Base-by-base conservation (phyloP, 2,329 filamentous ascomycete genomes). In the Calycina herbarum region DNA sequence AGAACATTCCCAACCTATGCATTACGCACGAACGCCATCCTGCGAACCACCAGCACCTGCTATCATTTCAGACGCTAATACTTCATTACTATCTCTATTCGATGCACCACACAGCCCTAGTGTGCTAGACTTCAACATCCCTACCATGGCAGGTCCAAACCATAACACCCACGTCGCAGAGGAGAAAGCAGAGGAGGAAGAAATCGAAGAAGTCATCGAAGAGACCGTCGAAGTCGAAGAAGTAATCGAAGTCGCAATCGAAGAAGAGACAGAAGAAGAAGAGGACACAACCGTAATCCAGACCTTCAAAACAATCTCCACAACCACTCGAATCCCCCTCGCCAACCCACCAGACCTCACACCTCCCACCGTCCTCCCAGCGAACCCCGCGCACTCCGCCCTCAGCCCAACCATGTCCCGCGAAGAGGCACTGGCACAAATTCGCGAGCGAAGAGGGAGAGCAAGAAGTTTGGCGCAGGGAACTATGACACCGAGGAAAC, bases 381-480 rank as follows among this genome's bases (percentile, higher is more conserved):
- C 65, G 59, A 67, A 68, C 20, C 40, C 64, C 5, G 61, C 57
- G 5, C 84, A 87, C 74, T 84, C 85, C 24, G 86, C 86, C 10
- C 76, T 89, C 67, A 88, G 84, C 54, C 86, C 86, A 5, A 89
- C 87, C 48, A 87, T 89, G 85, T 86, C 86, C 31, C 83, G 91
- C 63, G 91, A 93, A 76, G 83, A 93, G 76, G 91, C 91, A 3
- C 82, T 94, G 17, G 89, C 89, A 64, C 87, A 89, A 75, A 94
- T 94, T 70, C 84, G 88, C 62, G 88, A 92, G 78, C 83, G 91
- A 33, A 81, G 91, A 62, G 90, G 89, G 6, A 81, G 91, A 57
- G 89, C 91, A 64, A 83, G 87, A 70, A 92, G 89, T 75, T 85
- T 89, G 65, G 87, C 87, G 4, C 83, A 86, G 62, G 86, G 86